Base-by-base conservation (phyloP, 345 rosid genomes). In the Carallia pectinifolia region DNA sequence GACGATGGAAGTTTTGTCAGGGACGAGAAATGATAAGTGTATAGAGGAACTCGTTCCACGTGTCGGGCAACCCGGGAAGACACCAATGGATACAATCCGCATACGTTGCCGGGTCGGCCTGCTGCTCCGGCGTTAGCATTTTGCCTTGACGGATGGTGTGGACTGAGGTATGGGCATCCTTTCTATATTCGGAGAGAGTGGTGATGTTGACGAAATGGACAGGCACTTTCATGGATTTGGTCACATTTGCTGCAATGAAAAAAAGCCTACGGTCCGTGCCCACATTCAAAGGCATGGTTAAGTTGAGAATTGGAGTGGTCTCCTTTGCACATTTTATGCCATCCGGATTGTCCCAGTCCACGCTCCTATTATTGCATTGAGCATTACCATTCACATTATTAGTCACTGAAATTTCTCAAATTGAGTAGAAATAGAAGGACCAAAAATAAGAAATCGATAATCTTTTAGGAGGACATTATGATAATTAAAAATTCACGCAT, bases 61-160 rank as follows among this genome's bases (percentile, higher is more conserved):
- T 90, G 66, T 94, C 98, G 7, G 96, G 98, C 47, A 94, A 70
- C 8, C 98, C 98, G 0, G 97, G 98, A 34, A 94, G 91, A 67
- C 98, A 94, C 98, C 98, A 94, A 56, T 94, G 98, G 72, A 94
- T 90, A 70, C 98, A 94, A 73, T 94, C 98, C 1, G 98, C 98
- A 8, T 83, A 94, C 1, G 86, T 91, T 36, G 85, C 82, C 0
- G 96, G 97, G 64, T 94, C 88, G 6, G 91, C 95, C 76, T 87
- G 73, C 65, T 94, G 97, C 52, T 88, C 90, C 2, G 88, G 82
- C 0, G 95, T 86, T 34, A 91, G 74, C 81, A 86, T 80, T 71
- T 91, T 90, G 73, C 97, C 97, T 76, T 94, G 93, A 3, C 91
- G 86, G 66, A 89, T 85, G 40, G 97, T 91, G 70, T 94, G 27